These are phyloP conservation scores for Ogataea thermomethanolica DNA, from an alignment of 805 yeast genomes.

Conservation along the genomic window DNA sequence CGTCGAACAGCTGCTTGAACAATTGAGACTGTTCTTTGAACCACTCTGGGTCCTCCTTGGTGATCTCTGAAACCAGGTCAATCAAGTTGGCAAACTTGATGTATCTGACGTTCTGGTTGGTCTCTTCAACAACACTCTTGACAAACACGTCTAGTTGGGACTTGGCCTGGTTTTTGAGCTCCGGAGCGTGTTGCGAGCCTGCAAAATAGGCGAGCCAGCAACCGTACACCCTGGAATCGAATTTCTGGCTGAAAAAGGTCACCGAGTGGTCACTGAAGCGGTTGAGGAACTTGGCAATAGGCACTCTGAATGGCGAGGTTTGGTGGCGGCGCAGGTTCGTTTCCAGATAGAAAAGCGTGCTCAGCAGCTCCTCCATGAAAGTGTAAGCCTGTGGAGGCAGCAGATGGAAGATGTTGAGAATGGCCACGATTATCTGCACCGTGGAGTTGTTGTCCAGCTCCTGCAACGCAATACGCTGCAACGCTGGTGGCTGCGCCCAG, in stretches of 20 bases:
- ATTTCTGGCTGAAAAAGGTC: slow-evolving; percentile 63
- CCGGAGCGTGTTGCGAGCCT: slow-evolving; percentile 48
- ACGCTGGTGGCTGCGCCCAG: slow-evolving; percentile 83
- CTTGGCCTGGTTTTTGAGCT: slow-evolving; percentile 55
- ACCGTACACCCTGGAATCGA: slow-evolving; percentile 62
- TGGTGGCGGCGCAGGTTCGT: slow-evolving; percentile 80
- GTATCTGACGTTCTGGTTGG: slow-evolving; percentile 50
- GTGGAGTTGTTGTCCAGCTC: slow-evolving; percentile 78
- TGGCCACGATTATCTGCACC: slow-evolving; percentile 83
- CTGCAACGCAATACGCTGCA: slow-evolving; percentile 73
- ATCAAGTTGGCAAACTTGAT: slow-evolving; percentile 70
- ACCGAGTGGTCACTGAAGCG: slow-evolving; percentile 75
- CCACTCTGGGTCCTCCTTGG: slow-evolving; percentile 49
- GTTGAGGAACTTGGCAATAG: slow-evolving; percentile 81
- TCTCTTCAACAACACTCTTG: slow-evolving; percentile 45
- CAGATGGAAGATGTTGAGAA: slow-evolving; percentile 85
- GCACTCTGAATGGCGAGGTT: slow-evolving; percentile 85
- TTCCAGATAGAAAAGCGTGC: slow-evolving; percentile 74
- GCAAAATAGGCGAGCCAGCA: slow-evolving; percentile 66
- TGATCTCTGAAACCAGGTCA: slow-evolving; percentile 57
- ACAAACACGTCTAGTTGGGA: slow-evolving; percentile 47
- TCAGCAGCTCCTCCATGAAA: slow-evolving; percentile 82
- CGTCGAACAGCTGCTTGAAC: slow-evolving; percentile 39
- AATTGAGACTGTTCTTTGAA: slow-evolving; percentile 46
- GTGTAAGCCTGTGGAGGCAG: slow-evolving; percentile 90